Conservation (phyloP, 2,329 filamentous ascomycete species). For the Beauveria scarabaeidicola region DNA sequence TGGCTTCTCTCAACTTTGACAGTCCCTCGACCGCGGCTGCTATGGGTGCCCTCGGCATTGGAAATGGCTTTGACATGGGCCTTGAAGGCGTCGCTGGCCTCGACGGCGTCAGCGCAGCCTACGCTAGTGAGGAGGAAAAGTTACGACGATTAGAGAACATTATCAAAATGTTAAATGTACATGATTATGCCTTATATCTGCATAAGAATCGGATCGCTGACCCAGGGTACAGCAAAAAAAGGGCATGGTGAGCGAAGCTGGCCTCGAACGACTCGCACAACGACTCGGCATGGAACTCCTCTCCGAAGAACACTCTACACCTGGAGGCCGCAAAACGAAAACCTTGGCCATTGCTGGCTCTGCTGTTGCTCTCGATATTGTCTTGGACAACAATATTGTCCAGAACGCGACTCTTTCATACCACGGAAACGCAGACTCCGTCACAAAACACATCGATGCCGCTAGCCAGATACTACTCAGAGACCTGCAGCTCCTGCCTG, state of each 20-base stretch:
- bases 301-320: slow-evolving; percentile 45
- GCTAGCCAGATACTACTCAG: slow-evolving; percentile 58
- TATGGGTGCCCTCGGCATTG: slow-evolving; percentile 47
- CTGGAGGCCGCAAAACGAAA: slow-evolving; percentile 39
- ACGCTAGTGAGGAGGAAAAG: slow-evolving; percentile 45
- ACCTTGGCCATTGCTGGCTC: slow-evolving; percentile 55
- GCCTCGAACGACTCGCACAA: slow-evolving; percentile 62
- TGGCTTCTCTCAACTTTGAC: slow-evolving; percentile 49
- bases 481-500: slow-evolving; percentile 52
- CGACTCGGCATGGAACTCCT: slow-evolving; percentile 57
- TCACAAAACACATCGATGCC: slow-evolving; percentile 50
- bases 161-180: slow-evolving; percentile 40
- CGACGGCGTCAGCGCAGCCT: slow-evolving; percentile 28
- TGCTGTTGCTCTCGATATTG: slow-evolving; percentile 52
- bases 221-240: slow-evolving; percentile 32
- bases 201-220: not conserved
- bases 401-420: slow-evolving; percentile 55
- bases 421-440: slow-evolving; percentile 48
- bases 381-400: slow-evolving; percentile 53
- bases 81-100: slow-evolving; percentile 42
- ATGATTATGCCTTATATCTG: slow-evolving; percentile 13
- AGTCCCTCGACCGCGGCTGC: slow-evolving; percentile 56
- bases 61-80: slow-evolving; percentile 40
- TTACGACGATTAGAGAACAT: slow-evolving; percentile 46
- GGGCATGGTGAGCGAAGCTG: slow-evolving; percentile 64